phyloP scores from a whole-genome alignment of 2,329 filamentous ascomycete genomes.

The Diaporthe sp. region DNA sequence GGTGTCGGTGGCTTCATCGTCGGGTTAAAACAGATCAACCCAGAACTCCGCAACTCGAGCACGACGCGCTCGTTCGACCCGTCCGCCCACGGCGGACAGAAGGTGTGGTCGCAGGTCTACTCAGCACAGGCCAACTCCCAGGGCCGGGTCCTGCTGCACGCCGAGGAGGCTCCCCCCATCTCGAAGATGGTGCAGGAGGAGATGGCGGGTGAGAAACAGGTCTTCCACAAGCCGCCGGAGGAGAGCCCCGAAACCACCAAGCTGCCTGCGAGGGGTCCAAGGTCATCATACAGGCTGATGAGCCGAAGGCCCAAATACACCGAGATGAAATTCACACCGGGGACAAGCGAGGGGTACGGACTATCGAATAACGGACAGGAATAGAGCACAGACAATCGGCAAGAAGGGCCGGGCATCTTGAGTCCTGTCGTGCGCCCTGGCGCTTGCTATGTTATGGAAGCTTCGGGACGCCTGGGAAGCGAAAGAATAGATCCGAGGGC shows the following conservation, averaged over 20 bases:
- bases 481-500: not conserved
- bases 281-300: not conserved
- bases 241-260: constrained; percentile 43
- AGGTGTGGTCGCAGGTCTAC: constrained; percentile 60
- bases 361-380: not conserved
- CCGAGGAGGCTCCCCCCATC: constrained; percentile 52
- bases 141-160: constrained; percentile 58
- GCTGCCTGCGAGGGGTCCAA: constrained; percentile 1
- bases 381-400: not conserved
- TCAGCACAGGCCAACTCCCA: constrained; percentile 58
- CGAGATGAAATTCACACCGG: not conserved
- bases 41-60: not conserved
- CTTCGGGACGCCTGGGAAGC: not conserved
- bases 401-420: not conserved
- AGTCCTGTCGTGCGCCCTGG: not conserved
- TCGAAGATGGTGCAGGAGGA: constrained; percentile 59
- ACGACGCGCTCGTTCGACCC: constrained; percentile 54
- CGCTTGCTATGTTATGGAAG: not conserved
- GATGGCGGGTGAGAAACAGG: constrained; percentile 46
- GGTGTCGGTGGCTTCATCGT: constrained; percentile 67
- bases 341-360: not conserved
- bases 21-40: constrained; percentile 43
- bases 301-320: not conserved
- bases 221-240: constrained; percentile 45
- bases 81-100: constrained; percentile 61